Percentiles rank a stretch among this genome's conserved stretches.
Conservation (phyloP, 2,329 filamentous ascomycete species). For the Pleomassaria siparia region DNA sequence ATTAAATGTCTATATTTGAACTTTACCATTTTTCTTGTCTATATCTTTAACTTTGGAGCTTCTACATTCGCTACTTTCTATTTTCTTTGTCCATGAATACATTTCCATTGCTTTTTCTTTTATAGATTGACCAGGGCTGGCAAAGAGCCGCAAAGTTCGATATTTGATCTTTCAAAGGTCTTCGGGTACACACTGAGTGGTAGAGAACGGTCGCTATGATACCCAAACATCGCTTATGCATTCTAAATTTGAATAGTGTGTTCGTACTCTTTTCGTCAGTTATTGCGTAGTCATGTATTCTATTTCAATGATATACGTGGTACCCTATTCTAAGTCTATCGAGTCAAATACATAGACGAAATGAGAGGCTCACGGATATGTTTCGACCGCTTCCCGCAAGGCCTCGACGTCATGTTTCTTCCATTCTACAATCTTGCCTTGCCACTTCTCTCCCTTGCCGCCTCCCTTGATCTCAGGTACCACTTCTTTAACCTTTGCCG, state of each 20-base stretch:
- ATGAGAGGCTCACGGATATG: background rate
- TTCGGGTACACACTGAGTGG: background rate
- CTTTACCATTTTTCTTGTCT: background rate
- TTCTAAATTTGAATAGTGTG: background rate
- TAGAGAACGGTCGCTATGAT: conserved; percentile 3
- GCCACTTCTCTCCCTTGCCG: conserved; percentile 38
- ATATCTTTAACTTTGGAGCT: too few relatives aligned
- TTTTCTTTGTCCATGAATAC: conserved; percentile 2
- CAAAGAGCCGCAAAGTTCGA: background rate
- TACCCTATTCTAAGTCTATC: background rate
- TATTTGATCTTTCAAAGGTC: too few relatives aligned
- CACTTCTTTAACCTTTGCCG: conserved; percentile 25
- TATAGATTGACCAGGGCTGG: background rate
- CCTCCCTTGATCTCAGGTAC: conserved; percentile 33
- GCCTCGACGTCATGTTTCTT: conserved; percentile 35
- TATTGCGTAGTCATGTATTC: too few relatives aligned
- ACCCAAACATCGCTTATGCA: background rate
- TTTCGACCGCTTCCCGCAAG: conserved; percentile 22
- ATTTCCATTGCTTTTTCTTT: background rate
- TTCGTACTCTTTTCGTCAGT: background rate
- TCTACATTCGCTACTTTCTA: conserved; percentile 3
- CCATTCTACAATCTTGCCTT: conserved; percentile 37
- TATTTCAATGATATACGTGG: background rate
- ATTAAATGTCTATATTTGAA: background rate
- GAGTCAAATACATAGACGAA: background rate